Conservation (phyloP, 2,329 filamentous ascomycete genomes). For the Myotisia sp. region DNA sequence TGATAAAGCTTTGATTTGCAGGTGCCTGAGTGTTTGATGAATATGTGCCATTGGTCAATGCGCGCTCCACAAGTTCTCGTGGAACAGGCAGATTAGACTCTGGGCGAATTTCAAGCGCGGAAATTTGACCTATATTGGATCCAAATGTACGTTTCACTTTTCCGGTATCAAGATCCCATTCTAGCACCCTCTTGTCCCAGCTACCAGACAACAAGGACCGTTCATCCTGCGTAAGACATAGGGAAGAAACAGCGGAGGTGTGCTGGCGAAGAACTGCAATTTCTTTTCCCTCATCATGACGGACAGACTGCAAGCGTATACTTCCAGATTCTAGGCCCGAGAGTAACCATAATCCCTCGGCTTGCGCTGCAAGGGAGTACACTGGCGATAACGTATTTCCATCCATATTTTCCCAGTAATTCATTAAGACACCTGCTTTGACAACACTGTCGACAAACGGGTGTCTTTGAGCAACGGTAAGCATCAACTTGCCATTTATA, state of each 20-base stretch:
- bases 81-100: conserved; percentile 62
- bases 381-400: conserved; percentile 62
- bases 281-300: conserved; percentile 86
- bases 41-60: conserved; percentile 51
- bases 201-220: conserved; percentile 76
- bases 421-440: conserved; percentile 86
- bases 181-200: conserved; percentile 88
- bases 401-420: conserved; percentile 98
- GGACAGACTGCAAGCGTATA: conserved; percentile 84
- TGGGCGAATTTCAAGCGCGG: conserved; percentile 72
- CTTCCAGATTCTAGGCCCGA: conserved; percentile 80
- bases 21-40: conserved; percentile 58
- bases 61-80: conserved; percentile 47
- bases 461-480: conserved; percentile 90
- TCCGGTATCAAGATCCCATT: conserved; percentile 90
- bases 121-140: conserved; percentile 69
- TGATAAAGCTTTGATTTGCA: conserved; percentile 39
- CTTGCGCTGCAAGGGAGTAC: conserved; percentile 84
- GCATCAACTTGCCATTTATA: conserved; percentile 80
- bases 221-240: conserved; percentile 72
- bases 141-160: conserved; percentile 61
- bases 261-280: conserved; percentile 71
- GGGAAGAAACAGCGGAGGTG: conserved; percentile 78
- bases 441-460: conserved; percentile 95
- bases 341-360: conserved; percentile 77